These are phyloP conservation scores for Pythium monospermum DNA, from an alignment of 352 stramenopile genomes.

Conservation along the genomic window DNA sequence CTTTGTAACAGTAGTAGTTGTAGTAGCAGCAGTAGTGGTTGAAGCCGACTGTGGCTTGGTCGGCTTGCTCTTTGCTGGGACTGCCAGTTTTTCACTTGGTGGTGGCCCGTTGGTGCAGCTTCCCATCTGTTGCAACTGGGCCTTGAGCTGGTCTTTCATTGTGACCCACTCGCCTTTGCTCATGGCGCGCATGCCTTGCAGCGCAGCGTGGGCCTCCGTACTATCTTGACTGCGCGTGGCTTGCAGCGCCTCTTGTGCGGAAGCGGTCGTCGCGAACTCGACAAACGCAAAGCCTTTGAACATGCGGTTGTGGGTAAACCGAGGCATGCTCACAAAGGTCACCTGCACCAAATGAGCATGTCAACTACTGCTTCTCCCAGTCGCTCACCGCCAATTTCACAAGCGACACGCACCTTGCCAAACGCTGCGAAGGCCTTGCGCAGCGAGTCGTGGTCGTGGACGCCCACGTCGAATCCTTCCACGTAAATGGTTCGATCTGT, in stretches of 20 bases:
- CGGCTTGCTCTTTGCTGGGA: neutral
- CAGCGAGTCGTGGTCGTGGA: slow-evolving; percentile 68
- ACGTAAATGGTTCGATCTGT: slow-evolving; percentile 69
- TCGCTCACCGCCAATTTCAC: neutral
- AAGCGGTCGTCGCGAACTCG: slow-evolving; percentile 46
- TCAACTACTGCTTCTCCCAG: too few species aligned
- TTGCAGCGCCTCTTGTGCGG: slow-evolving; percentile 24
- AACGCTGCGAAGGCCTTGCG: slow-evolving; percentile 47
- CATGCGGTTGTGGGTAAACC: slow-evolving; percentile 54
- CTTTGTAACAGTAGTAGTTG: too few species aligned
- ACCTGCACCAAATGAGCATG: too few species aligned
- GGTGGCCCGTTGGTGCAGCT: neutral
- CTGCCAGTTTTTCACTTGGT: neutral
- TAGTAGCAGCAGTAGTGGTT: too few species aligned
- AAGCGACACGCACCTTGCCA: slow-evolving; percentile 37
- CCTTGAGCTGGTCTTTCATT: slow-evolving; percentile 65
- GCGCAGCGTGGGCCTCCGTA: neutral
- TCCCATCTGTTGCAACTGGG: slow-evolving; percentile 21
- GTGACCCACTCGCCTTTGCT: slow-evolving; percentile 48
- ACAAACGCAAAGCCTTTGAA: slow-evolving; percentile 86
- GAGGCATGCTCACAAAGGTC: slow-evolving; percentile 69
- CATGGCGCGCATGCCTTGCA: slow-evolving; percentile 49
- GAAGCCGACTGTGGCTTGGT: neutral
- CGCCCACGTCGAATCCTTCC: slow-evolving; percentile 44
- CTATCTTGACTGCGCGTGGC: slow-evolving; percentile 17